phyloP scores from a whole-genome alignment of 2,329 filamentous ascomycete genomes.

The Cadophora gregata region DNA sequence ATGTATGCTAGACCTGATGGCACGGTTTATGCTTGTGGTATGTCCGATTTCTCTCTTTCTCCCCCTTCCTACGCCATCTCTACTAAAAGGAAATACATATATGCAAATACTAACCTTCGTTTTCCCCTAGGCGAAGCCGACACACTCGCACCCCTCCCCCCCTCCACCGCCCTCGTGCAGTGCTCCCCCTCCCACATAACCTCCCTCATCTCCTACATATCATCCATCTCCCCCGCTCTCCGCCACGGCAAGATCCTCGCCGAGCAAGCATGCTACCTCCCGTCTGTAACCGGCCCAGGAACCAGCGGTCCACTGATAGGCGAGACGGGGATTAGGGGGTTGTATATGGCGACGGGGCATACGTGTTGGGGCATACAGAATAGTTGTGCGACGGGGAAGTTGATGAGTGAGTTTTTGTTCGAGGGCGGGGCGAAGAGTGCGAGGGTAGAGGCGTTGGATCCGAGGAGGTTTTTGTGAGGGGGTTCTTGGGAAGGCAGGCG shows the following conservation, averaged over 20 bases:
- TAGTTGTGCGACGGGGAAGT: slow-evolving; percentile 81
- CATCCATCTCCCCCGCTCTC: slow-evolving; percentile 69
- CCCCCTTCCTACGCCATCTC: too few relatives aligned
- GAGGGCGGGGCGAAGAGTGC: slow-evolving; percentile 74
- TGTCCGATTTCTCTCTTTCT: slow-evolving; percentile 31
- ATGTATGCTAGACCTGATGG: slow-evolving; percentile 90
- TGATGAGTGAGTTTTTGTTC: slow-evolving; percentile 80
- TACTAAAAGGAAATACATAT: neutral
- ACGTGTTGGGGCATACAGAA: slow-evolving; percentile 99
- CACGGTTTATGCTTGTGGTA: slow-evolving; percentile 92
- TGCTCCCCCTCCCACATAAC: slow-evolving; percentile 77
- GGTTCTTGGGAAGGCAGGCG: too few relatives aligned
- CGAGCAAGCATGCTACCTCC: slow-evolving; percentile 92
- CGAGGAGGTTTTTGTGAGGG: slow-evolving; percentile 57
- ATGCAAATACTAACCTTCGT: neutral
- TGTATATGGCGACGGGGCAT: slow-evolving; percentile 87
- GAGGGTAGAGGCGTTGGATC: slow-evolving; percentile 69
- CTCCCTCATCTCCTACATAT: slow-evolving; percentile 74
- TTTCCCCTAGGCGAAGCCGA: slow-evolving; percentile 78
- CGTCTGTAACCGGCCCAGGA: slow-evolving; percentile 54
- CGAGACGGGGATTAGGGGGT: slow-evolving; percentile 70
- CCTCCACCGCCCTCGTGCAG: slow-evolving; percentile 75
- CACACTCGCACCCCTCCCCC: slow-evolving; percentile 73
- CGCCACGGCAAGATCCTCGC: slow-evolving; percentile 71
- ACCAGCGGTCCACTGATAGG: slow-evolving; percentile 81